These are phyloP conservation scores for Scortechinia acanthostroma DNA, from an alignment of 2,329 filamentous ascomycete genomes.

Conservation along the genomic window DNA sequence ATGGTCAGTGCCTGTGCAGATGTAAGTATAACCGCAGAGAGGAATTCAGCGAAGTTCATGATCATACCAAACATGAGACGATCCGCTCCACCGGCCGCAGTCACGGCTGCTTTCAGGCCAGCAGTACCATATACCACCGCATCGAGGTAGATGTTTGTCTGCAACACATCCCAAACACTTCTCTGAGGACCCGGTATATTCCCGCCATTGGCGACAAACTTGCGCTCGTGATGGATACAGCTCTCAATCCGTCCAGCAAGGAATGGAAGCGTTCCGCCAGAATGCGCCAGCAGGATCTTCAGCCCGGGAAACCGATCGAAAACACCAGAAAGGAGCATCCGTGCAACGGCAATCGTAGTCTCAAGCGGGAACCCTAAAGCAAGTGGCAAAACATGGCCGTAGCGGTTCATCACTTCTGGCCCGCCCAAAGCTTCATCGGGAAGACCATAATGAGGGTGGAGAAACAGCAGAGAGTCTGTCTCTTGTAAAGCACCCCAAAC, in stretches of 20 bases:
- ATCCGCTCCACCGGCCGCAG: not conserved
- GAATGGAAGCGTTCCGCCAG: conserved; percentile 82
- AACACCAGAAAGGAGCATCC: conserved; percentile 81
- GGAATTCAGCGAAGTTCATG: not conserved
- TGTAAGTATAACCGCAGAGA: not conserved
- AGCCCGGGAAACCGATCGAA: conserved; percentile 70
- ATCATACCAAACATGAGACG: not conserved
- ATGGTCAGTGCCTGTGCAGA: conserved; percentile 26
- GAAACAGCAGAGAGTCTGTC: conserved; percentile 62
- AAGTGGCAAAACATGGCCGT: conserved; percentile 81
- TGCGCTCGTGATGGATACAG: conserved; percentile 76
- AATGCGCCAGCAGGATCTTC: conserved; percentile 76
- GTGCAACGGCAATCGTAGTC: conserved; percentile 80
- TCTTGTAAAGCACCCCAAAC: conserved; percentile 66
- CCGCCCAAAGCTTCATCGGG: conserved; percentile 71
- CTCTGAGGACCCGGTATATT: conserved; percentile 35
- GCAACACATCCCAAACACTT: conserved; percentile 42
- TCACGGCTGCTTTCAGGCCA: not conserved
- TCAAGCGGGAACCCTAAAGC: conserved; percentile 85
- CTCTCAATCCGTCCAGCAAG: conserved; percentile 82
- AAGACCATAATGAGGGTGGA: conserved; percentile 89
- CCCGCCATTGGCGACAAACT: conserved; percentile 60
- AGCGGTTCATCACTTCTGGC: conserved; percentile 55
- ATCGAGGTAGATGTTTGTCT: conserved; percentile 8
- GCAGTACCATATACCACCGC: not conserved